Conservation (phyloP, 768 basidiomycete species). For the Dioszegia hungarica region DNA sequence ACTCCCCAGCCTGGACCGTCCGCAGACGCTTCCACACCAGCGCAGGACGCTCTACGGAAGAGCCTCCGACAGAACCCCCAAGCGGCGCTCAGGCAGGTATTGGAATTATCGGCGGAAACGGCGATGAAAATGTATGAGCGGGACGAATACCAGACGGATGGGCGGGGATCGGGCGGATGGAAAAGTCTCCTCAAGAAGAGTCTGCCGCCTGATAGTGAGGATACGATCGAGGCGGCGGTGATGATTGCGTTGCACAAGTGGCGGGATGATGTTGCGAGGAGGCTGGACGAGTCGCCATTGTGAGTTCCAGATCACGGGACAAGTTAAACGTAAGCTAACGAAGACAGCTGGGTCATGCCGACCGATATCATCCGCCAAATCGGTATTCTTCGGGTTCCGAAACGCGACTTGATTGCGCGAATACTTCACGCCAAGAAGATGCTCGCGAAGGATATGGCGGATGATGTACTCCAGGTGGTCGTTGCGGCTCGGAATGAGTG, state of each 20-base stretch:
- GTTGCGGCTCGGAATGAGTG: not conserved
- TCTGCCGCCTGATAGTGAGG: conserved; percentile 58
- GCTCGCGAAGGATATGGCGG: not conserved
- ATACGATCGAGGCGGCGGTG: conserved; percentile 58
- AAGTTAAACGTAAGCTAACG: not conserved
- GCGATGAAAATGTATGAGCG: conserved; percentile 66
- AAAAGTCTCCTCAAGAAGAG: conserved; percentile 71
- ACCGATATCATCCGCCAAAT: conserved; percentile 18
- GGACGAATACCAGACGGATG: conserved; percentile 67
- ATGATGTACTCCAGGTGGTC: not conserved
- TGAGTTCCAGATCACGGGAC: conserved; percentile 48
- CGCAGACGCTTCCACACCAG: not conserved
- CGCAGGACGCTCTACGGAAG: conserved; percentile 33
- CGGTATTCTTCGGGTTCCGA: conserved; percentile 3
- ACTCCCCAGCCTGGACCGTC: conserved; percentile 40
- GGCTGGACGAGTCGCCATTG: conserved; percentile 81
- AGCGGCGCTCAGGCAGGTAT: conserved; percentile 59
- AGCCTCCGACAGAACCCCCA: conserved; percentile 51
- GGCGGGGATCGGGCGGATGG: conserved; percentile 69
- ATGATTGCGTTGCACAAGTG: conserved; percentile 72
- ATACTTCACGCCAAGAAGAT: not conserved
- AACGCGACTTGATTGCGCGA: not conserved
- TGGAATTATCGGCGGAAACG: conserved; percentile 71
- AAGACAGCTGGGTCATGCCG: conserved; percentile 32
- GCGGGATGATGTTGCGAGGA: conserved; percentile 72